phyloP scores from a whole-genome alignment of 2,329 filamentous ascomycete genomes.

The Ophiostoma quercus region DNA sequence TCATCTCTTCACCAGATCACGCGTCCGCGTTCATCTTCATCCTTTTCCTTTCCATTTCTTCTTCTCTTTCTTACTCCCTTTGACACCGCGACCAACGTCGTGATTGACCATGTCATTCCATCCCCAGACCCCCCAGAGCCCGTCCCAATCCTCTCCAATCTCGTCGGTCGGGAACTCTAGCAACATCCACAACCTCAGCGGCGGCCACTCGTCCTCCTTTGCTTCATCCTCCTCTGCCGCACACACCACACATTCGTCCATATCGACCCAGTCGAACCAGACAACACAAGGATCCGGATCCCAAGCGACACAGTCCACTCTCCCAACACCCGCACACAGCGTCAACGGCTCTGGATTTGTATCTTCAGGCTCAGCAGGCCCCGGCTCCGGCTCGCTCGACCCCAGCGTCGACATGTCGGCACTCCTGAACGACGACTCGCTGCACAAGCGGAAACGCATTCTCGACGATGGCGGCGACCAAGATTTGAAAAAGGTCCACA shows the following conservation, averaged over 20 bases:
- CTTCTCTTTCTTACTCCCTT: neutral
- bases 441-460: conserved; percentile 58
- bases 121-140: conserved; percentile 63
- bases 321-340: conserved; percentile 60
- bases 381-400: conserved; percentile 24
- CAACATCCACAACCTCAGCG: conserved; percentile 32
- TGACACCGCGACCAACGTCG: conserved; percentile 26
- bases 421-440: conserved; percentile 42
- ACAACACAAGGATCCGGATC: neutral
- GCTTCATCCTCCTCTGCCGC: conserved; percentile 33
- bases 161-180: conserved; percentile 36
- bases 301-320: conserved; percentile 37
- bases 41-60: neutral
- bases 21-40: neutral
- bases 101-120: conserved; percentile 57
- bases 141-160: conserved; percentile 55
- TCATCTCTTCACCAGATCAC: neutral
- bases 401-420: conserved; percentile 39
- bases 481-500: conserved; percentile 53
- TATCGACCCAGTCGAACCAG: conserved; percentile 4
- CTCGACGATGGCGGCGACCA: conserved; percentile 52
- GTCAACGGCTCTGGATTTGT: conserved; percentile 49
- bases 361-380: conserved; percentile 29
- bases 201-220: conserved; percentile 43
- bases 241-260: conserved; percentile 1